Evolutionary conservation across 1,139 yeast genomes (phyloP).

Genomic region (Yamadazyma triangularis): DNA sequence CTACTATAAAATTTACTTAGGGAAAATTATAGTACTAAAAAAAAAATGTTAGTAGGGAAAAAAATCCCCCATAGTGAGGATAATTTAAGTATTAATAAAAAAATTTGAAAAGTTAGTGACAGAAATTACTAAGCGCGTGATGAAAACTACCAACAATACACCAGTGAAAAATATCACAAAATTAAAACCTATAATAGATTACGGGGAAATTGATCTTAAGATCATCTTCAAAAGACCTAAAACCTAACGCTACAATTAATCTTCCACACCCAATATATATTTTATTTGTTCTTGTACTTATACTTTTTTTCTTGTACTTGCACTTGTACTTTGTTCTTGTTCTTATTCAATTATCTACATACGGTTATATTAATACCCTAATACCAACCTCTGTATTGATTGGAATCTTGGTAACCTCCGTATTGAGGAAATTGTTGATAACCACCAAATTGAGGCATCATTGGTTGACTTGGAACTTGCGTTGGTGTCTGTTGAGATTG

Average conservation of each 20-base stretch:
- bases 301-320: background rate
- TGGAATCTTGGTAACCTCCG: constrained; percentile 39
- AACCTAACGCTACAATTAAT: no score
- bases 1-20: background rate
- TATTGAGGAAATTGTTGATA: constrained; percentile 51
- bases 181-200: no score
- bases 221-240: no score
- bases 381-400: constrained; percentile 36
- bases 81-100: background rate
- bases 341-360: background rate
- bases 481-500: constrained; percentile 17
- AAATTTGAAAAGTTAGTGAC: constrained; percentile 1
- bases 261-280: no score
- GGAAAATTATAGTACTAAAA: no score
- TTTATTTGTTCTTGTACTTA: no score
- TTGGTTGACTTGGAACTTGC: constrained; percentile 16
- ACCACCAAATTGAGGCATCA: constrained; percentile 40
- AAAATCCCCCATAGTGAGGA: background rate
- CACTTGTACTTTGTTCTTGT: background rate
- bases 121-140: no score
- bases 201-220: no score
- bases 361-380: constrained; percentile 7
- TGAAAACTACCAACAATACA: no score
- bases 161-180: no score
- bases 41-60: background rate